Evolutionary conservation across 2,329 filamentous ascomycete species (phyloP), one percentile per base, ranked within the genome.

Genomic region (Madurella fahalii): DNA sequence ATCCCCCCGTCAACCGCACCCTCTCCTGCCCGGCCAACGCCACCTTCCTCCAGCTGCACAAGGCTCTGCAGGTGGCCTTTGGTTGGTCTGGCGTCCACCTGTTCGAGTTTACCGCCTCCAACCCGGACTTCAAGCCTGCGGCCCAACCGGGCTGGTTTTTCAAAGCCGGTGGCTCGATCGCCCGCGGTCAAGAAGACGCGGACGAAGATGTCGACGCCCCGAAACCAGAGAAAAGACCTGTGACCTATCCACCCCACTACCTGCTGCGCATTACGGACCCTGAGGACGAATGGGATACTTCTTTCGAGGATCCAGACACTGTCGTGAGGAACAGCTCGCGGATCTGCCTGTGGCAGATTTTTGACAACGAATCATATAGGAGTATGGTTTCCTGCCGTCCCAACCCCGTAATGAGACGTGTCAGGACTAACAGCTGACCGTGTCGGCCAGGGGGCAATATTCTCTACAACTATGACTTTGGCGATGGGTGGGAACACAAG

Each of bases 381-480:
- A 39, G 53, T 30, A 8, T 39, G 46, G 1, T 7, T 39, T 34
- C 31, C 7, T 34, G 31, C 31, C 12, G 31, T 12, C 7, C 12
- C 31, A 34, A 12, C 31, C 31, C 7, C 7, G 31, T 34, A 34
- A 12, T 12, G 31, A 34, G 12, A 34, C 12, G 12, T 12, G 7
- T 34, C 12, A 12, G 31, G 31, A 12, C 44, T 53, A 30, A 53
- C 40, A 16, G 2, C 32, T 20, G 53, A 61, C 52, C 45, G 34
- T 52, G 43, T 34, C 31, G n/a, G n/a, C n/a, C n/a, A n/a, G n/a
- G n/a, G n/a, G n/a, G 7, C 31, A 41, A 54, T 18, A 57, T 60
- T 11, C 31, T 58, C 17, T 63, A 63, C 56, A 59, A 53, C n/a
- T 62, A 64, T 54, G 59, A 62, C 55, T 61, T 63, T 50, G 57